Conservation (phyloP, 768 basidiomycete species). For the Mycena sanguinolenta region DNA sequence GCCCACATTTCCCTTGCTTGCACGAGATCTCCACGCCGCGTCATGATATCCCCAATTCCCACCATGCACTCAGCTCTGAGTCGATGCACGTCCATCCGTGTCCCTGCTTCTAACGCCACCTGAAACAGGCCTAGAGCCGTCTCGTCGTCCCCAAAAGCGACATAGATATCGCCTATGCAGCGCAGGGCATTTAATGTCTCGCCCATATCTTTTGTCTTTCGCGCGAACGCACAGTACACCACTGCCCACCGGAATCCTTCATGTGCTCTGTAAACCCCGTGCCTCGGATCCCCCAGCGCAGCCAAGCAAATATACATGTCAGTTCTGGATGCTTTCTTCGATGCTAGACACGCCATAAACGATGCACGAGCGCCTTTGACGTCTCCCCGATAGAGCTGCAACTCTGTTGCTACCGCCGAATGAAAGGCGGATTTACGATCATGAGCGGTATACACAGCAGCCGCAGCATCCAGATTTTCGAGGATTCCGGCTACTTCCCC, state of each 20-base stretch:
- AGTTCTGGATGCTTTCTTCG: not conserved
- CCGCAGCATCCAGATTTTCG: not conserved
- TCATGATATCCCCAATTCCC: not conserved
- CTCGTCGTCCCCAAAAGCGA: not conserved
- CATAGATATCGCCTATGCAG: not conserved
- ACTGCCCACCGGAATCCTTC: not conserved
- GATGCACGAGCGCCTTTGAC: not conserved
- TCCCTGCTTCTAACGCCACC: not conserved
- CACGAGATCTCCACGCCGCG: not conserved
- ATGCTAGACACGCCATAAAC: not conserved
- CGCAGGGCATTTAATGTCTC: slow-evolving; percentile 3
- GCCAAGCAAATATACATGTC: not conserved
- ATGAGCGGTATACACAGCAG: not conserved
- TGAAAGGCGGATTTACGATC: too few relatives aligned
- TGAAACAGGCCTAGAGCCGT: not conserved
- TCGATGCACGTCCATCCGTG: not conserved
- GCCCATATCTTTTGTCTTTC: not conserved
- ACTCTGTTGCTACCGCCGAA: not conserved
- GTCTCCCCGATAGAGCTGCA: not conserved
- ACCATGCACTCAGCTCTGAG: slow-evolving; percentile 8
- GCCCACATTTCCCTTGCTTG: not conserved
- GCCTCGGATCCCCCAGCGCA: not conserved
- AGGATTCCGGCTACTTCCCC: not conserved
- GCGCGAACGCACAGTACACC: not conserved
- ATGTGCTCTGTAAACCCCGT: not conserved